phyloP scores from a whole-genome alignment of 225 moss, liverwort and hornwort species.

The Antitrichia curtipendula region DNA sequence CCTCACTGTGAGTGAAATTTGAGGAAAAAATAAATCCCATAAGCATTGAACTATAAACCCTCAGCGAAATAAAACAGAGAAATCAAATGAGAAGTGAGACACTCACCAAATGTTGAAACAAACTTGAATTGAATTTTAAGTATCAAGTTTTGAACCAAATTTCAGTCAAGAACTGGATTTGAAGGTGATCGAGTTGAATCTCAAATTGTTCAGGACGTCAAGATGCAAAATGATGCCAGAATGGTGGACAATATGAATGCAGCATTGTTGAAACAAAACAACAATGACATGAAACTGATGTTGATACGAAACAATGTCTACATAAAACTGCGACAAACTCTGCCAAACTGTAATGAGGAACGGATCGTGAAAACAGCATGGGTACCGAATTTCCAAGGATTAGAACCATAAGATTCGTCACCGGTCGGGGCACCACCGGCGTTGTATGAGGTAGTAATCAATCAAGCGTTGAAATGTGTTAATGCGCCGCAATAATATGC shows the following conservation, averaged over 20 bases:
- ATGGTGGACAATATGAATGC: background rate
- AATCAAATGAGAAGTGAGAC: background rate
- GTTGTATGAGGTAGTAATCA: background rate
- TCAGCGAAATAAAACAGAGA: rapidly evolving
- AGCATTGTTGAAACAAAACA: background rate
- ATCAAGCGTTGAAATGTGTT: background rate
- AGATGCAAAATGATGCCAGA: background rate
- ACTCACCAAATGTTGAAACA: background rate
- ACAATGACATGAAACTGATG: background rate
- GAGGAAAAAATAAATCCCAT: background rate
- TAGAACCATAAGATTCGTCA: background rate
- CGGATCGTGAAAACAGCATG: background rate
- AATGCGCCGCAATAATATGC: background rate
- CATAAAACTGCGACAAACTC: background rate
- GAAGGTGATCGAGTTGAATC: background rate
- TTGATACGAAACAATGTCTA: background rate
- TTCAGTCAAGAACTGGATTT: background rate
- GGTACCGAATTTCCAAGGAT: background rate
- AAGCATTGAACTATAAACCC: background rate
- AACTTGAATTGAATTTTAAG: background rate
- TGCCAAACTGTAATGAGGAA: background rate
- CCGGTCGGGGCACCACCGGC: no score
- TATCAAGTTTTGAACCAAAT: background rate
- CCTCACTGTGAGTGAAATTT: background rate
- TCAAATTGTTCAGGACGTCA: background rate